These are phyloP conservation scores for Wickerhamomyces subpelliculosus DNA, from an alignment of 805 yeast species.

Conservation along the genomic window DNA sequence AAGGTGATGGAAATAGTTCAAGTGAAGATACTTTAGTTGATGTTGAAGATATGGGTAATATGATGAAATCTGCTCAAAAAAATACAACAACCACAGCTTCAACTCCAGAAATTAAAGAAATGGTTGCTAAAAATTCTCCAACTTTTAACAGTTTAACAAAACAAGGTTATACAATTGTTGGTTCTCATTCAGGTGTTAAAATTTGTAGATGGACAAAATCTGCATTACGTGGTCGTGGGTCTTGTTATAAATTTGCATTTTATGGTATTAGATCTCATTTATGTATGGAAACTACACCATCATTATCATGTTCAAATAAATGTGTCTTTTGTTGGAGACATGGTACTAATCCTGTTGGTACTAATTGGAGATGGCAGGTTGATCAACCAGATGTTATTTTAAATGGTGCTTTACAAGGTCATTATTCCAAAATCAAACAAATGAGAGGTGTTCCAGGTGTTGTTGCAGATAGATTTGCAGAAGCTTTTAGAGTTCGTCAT, in stretches of 20 bases:
- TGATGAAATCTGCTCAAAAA: conserved; percentile 12
- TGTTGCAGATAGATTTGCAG: conserved; percentile 81
- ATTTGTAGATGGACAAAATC: conserved; percentile 96
- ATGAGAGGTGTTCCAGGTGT: conserved; percentile 96
- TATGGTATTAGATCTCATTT: conserved; percentile 87
- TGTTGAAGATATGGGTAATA: conserved; percentile 81
- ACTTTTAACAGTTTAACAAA: conserved; percentile 83
- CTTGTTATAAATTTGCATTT: conserved; percentile 88
- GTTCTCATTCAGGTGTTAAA: conserved; percentile 92
- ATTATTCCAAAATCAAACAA: conserved; percentile 86
- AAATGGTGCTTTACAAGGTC: conserved; percentile 83
- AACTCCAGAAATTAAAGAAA: conserved; percentile 45
- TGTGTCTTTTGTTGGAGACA: conserved; percentile 98
- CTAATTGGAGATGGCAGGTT: conserved; percentile 94
- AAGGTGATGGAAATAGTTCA: too few relatives aligned
- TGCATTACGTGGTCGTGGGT: conserved; percentile 89
- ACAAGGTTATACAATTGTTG: conserved; percentile 90
- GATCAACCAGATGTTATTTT: conserved; percentile 82
- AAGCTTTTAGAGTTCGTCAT: conserved; percentile 82
- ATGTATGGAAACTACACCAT: conserved; percentile 95
- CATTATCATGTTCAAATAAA: conserved; percentile 87
- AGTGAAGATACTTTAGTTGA: conserved; percentile 52
- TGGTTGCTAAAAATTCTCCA: conserved; percentile 88
- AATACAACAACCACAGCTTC: conserved; percentile 5
- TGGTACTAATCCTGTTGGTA: conserved; percentile 95